Evolutionary conservation across 1,284 basidiomycete genomes (phyloP).

Genomic region (Puccinia sorghi): DNA sequence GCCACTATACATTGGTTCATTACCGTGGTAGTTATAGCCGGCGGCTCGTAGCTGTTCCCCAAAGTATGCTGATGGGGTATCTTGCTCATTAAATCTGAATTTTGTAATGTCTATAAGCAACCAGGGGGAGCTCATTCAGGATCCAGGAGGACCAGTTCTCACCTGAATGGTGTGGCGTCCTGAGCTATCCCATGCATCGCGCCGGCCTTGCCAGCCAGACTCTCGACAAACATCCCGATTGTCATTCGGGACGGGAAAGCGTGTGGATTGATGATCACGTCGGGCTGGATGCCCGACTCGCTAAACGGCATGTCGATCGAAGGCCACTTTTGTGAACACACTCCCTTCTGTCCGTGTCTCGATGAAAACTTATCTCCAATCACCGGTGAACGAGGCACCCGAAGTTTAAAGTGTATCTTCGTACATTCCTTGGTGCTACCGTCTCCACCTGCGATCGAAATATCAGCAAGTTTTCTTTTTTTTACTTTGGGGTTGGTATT

Average conservation of each 20-base stretch:
- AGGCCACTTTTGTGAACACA: slow-evolving; percentile 99
- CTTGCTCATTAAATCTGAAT: slow-evolving; percentile 84
- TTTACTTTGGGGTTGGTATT: background rate
- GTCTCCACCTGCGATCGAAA: slow-evolving; percentile 68
- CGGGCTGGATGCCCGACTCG: slow-evolving; percentile 98
- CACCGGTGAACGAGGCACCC: slow-evolving; percentile 91
- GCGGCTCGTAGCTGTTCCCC: slow-evolving; percentile 89
- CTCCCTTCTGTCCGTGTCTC: slow-evolving; percentile 98
- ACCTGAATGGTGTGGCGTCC: slow-evolving; percentile 97
- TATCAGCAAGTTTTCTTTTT: too few relatives aligned
- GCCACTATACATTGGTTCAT: slow-evolving; percentile 99
- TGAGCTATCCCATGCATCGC: slow-evolving; percentile 97
- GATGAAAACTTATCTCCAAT: slow-evolving; percentile 99
- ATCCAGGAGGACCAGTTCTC: slow-evolving; percentile 55
- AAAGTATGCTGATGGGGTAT: slow-evolving; percentile 95
- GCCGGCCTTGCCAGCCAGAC: slow-evolving; percentile 96
- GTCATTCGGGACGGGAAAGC: slow-evolving; percentile 99
- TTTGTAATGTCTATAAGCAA: background rate
- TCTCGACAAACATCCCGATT: slow-evolving; percentile 99
- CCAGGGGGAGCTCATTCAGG: background rate
- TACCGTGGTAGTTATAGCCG: slow-evolving; percentile 98
- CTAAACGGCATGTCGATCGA: slow-evolving; percentile 97
- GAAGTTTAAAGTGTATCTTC: slow-evolving; percentile 88
- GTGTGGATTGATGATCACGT: slow-evolving; percentile 99
- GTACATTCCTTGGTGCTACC: slow-evolving; percentile 71